Evolutionary conservation across 257 asterid species (phyloP).

Genomic region (Lantana camara): DNA sequence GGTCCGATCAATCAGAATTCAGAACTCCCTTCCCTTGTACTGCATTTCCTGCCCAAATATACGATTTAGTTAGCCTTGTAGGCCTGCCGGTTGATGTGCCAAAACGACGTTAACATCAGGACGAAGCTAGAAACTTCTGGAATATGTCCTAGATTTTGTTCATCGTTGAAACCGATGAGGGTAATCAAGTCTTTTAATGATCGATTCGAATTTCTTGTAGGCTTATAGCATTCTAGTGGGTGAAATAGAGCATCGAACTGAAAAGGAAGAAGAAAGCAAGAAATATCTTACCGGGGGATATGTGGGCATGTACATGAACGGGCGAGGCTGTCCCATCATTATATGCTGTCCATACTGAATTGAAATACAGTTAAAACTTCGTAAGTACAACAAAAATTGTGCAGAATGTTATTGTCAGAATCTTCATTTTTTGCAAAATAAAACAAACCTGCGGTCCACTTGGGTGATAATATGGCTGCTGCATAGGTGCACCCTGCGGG

Average conservation of each 20-base stretch:
- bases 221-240: not conserved
- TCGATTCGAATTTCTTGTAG: not conserved
- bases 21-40: constrained; percentile 70
- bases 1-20: too few relatives aligned
- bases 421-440: not conserved
- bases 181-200: too few relatives aligned
- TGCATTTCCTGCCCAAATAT: constrained; percentile 69
- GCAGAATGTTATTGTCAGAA: constrained; percentile 21
- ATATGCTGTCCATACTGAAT: constrained; percentile 86
- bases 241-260: constrained; percentile 1
- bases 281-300: constrained; percentile 71
- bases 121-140: too few relatives aligned
- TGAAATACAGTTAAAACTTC: constrained; percentile 18
- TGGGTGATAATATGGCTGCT: constrained; percentile 83
- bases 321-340: constrained; percentile 91
- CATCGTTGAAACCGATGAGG: too few relatives aligned
- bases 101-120: too few relatives aligned
- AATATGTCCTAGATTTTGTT: too few relatives aligned
- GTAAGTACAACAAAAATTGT: not conserved
- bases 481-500: constrained; percentile 71
- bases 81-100: too few relatives aligned
- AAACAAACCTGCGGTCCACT: constrained; percentile 86
- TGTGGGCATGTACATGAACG: constrained; percentile 78
- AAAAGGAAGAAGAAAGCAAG: constrained; percentile 11
- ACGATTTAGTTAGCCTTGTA: too few relatives aligned